These are phyloP conservation scores for Ceratocystis eucalypticola DNA, from an alignment of 2,329 filamentous ascomycete species.

Conservation along the genomic window DNA sequence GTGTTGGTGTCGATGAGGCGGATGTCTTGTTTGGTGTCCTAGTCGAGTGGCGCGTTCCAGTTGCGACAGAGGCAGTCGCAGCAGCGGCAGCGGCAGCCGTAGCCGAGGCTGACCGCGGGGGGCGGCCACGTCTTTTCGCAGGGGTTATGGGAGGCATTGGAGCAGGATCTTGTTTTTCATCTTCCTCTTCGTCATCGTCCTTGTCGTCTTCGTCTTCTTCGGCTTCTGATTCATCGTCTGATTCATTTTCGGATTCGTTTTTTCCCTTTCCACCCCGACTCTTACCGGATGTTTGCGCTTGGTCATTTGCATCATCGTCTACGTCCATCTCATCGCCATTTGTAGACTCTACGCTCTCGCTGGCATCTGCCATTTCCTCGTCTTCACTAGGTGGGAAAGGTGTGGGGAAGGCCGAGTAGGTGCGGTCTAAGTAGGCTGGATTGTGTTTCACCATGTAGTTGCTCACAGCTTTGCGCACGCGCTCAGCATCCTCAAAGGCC, in stretches of 20 bases:
- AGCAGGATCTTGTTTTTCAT: conserved; percentile 19
- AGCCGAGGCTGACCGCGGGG: conserved; percentile 8
- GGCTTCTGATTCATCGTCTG: conserved; percentile 24
- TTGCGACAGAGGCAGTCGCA: neutral
- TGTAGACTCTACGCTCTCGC: conserved; percentile 23
- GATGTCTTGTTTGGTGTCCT: conserved; percentile 13
- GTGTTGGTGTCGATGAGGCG: conserved; percentile 9
- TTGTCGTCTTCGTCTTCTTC: conserved; percentile 25
- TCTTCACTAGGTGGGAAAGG: conserved; percentile 49
- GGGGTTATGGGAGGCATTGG: conserved; percentile 6
- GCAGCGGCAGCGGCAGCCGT: neutral
- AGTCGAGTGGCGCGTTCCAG: conserved; percentile 13
- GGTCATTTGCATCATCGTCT: conserved; percentile 23
- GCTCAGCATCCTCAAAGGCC: conserved; percentile 71
- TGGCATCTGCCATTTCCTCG: conserved; percentile 26
- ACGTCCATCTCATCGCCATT: conserved; percentile 9
- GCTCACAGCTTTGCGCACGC: conserved; percentile 71
- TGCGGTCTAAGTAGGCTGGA: conserved; percentile 58
- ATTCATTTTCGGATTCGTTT: conserved; percentile 26
- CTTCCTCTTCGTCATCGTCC: conserved; percentile 25
- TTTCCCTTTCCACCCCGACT: conserved; percentile 21
- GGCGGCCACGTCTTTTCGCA: conserved; percentile 16
- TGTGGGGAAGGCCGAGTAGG: conserved; percentile 59
- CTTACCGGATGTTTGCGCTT: neutral
- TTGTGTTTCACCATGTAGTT: conserved; percentile 82